Base-by-base conservation (phyloP, 768 basidiomycete species). In the Naganishia vishniacii region DNA sequence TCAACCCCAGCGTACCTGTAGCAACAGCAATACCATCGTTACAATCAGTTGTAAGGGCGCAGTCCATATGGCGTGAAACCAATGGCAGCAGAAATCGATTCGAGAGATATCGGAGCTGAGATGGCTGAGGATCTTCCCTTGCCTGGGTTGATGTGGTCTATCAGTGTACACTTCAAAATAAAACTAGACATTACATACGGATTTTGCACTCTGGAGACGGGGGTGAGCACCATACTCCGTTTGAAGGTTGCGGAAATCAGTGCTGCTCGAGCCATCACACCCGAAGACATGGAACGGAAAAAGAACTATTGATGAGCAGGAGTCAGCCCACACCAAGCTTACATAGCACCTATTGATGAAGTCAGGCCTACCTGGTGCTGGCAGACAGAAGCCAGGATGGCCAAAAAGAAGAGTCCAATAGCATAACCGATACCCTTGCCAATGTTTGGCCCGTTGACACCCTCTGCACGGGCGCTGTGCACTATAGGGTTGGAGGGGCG, bases 21-120 rank as follows among this genome's bases (percentile, higher is more conserved):
- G 79, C 11, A 84, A 73, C n/a, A 86, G 77, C 58, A 86, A 83
- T 49, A 84, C 82, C 34, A 86, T 73, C 65, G 84, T 85, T 49
- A 86, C 78, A 0, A 77, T 78, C 20, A 77, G 58, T 76, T 87
- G 85, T 28, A 86, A 85, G 0, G 85, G 85, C 2, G 85, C 84
- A 0, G 85, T 86, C 85, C 85, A 86, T 16, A 72, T 31, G 18
- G 77, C 75, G 59, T 78, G 76, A 48, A 86, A 86, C 85, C 73
- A 71, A 68, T 47, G 86, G 1, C 85, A 83, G 69, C 83, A 77
- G 59, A 75, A 79, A 65, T 79, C 78, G 31, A 76, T 72, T 16
- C 73, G 49, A 16, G 74, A 73, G 46, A 72, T 70, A 78, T 88
- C 87, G 13, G 85, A 85, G 11, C 68, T 70, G 8, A 77, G 82